Conservation (phyloP, 2,329 filamentous ascomycete genomes). For the Plenodomus lindquistii region DNA sequence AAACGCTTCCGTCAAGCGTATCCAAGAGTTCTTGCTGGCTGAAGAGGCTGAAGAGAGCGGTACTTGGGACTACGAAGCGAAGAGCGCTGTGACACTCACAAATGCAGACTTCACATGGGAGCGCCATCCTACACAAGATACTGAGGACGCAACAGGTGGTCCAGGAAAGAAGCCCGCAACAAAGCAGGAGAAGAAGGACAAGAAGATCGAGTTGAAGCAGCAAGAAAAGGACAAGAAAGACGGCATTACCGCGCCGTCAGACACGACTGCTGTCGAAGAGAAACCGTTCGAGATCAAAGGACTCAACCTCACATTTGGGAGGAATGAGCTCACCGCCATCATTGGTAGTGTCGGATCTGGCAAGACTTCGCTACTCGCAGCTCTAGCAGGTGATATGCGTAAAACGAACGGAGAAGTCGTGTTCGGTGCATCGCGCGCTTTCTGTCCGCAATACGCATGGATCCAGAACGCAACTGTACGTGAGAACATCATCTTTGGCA, state of each 20-base stretch:
- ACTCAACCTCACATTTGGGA: conserved; percentile 68
- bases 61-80: conserved; percentile 56
- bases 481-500: conserved; percentile 91
- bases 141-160: conserved; percentile 38
- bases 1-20: conserved; percentile 79
- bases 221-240: conserved; percentile 8
- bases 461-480: conserved; percentile 89
- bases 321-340: conserved; percentile 79
- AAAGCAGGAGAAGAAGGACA: conserved; percentile 54
- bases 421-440: conserved; percentile 79
- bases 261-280: conserved; percentile 49
- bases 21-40: conserved; percentile 83
- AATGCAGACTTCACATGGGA: conserved; percentile 90
- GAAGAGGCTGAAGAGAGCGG: conserved; percentile 82
- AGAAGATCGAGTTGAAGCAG: conserved; percentile 41
- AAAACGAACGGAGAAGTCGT: conserved; percentile 74
- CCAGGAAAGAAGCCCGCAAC: conserved; percentile 51
- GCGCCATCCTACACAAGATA: conserved; percentile 58
- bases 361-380: conserved; percentile 86
- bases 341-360: conserved; percentile 89
- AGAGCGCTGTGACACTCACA: conserved; percentile 67
- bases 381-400: conserved; percentile 92
- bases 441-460: conserved; percentile 97
- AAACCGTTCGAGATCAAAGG: conserved; percentile 75
- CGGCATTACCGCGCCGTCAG: conserved; percentile 52